Conservation (phyloP, 371 early-diverging fungal species). For the Capillidium rhysosporum region DNA sequence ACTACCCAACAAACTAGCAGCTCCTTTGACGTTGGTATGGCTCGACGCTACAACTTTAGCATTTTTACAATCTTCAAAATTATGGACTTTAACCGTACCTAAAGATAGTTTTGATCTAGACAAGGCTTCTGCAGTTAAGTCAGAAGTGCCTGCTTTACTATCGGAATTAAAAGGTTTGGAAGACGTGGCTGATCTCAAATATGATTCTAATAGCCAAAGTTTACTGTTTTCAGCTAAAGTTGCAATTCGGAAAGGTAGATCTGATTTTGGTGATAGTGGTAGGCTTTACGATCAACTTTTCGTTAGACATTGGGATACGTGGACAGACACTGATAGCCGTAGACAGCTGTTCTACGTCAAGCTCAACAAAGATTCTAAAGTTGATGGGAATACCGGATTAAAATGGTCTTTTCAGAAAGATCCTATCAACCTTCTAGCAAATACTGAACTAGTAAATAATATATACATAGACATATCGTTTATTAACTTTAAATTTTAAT, state of each 20-base stretch:
- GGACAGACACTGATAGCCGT: constrained; percentile 20
- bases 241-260: not conserved
- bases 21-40: not conserved
- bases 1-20: not conserved
- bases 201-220: not conserved
- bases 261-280: constrained; percentile 17
- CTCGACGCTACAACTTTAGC: not conserved
- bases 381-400: constrained; percentile 11
- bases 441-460: constrained; percentile 15
- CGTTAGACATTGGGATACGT: constrained; percentile 56
- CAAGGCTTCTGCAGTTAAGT: not conserved
- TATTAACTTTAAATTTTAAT: not conserved
- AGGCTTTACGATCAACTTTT: constrained; percentile 32
- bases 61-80: not conserved
- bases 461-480: not conserved
- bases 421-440: constrained; percentile 23
- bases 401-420: constrained; percentile 12
- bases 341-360: constrained; percentile 24
- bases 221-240: not conserved
- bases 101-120: not conserved
- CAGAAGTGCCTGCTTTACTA: not conserved
- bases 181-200: not conserved
- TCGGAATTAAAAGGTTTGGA: not conserved
- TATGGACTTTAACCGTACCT: not conserved
- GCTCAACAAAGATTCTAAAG: constrained; percentile 14